Base-by-base conservation (phyloP, 2,329 filamentous ascomycete genomes). In the Aureobasidium sp. region DNA sequence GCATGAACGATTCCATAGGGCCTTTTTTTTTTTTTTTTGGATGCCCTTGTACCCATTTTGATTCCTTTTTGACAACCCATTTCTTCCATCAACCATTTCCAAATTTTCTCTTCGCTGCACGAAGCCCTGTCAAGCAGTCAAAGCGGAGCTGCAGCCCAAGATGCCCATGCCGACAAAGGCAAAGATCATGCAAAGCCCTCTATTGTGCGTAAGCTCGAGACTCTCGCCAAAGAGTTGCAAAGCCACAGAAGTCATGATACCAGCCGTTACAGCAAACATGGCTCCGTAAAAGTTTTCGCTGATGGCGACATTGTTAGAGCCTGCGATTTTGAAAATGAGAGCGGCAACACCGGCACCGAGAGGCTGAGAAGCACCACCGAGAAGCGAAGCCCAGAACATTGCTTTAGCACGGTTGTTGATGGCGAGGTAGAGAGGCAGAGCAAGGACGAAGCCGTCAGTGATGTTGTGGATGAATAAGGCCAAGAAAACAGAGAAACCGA, bases 401-500 rank as follows among this genome's bases (percentile, higher is more conserved):
- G 94, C 93, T 68, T 86, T 88, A 71, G 84, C 78, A 49, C 91
- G 87, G 63, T 86, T 93, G 64, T 87, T 83, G 35, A 97, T 83
- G 1, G 94, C 94, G 69, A 99, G 89, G 74, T 96, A 99, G 0
- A 99, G 80, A 0, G 94, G 94, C 0, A 99, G 78, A 0, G 91
- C 91, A 82, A 99, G 88, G 64, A 92, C 90, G 72, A 97, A 97
- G 1, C 94, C 94, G 77, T 99, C 94, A 31, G 91, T 92, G 70
- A 99, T 96, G 76, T 97, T 99, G 81, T 99, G 94, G 63, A 99
- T 93, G 71, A 96, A 96, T 8, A 99, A 82, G 0, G 94, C 93
- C 74, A 97, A 84, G 76, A 99, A 99, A 60, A 99, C 91, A 58
- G 90, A 89, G 74, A 96, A 85, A 22, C 94, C 94, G 0, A 99